phyloP scores from a whole-genome alignment of 2,329 filamentous ascomycete species.

The Fusarium concolor region DNA sequence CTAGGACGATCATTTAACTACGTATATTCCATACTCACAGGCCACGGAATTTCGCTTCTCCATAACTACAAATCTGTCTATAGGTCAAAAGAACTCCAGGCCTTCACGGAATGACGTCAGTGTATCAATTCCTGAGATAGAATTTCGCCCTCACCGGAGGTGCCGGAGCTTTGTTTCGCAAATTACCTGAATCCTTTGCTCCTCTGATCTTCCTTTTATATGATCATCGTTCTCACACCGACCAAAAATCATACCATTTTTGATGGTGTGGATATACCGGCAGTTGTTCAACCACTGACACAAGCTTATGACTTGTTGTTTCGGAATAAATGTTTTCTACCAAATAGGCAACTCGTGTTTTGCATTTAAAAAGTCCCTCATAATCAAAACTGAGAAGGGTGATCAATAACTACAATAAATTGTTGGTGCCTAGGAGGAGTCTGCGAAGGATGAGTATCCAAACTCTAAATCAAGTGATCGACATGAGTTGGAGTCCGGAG shows the following conservation, averaged over 20 bases:
- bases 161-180: neutral
- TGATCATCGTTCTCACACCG: neutral
- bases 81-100: neutral
- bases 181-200: neutral
- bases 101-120: neutral
- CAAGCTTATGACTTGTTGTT: neutral
- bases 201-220: neutral
- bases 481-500: neutral
- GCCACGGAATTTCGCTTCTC: neutral
- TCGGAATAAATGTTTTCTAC: neutral
- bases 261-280: neutral
- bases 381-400: neutral
- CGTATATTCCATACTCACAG: too few relatives aligned
- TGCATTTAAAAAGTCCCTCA: too few relatives aligned
- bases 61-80: neutral
- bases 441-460: neutral
- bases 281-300: neutral
- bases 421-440: neutral
- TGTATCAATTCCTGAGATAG: neutral
- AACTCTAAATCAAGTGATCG: neutral
- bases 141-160: neutral
- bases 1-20: neutral
- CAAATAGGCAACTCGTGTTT: neutral
- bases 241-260: neutral
- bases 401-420: neutral